Percentiles rank a stretch among this genome's conserved stretches.
phyloP scores from a whole-genome alignment of 2,329 filamentous ascomycete species.

The Fusarium musae region DNA sequence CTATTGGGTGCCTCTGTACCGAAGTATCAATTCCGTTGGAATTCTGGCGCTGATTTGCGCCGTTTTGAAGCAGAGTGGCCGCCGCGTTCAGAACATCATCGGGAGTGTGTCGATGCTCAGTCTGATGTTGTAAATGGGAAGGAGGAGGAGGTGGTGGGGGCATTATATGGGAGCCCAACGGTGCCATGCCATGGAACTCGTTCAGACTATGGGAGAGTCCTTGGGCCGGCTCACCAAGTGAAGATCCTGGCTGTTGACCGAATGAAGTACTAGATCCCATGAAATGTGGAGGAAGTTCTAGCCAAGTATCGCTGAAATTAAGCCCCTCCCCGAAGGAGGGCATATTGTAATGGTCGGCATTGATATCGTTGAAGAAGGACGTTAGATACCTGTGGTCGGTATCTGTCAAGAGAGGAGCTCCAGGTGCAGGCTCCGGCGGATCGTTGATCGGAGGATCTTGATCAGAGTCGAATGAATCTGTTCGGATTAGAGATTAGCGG shows the following conservation, averaged over 20 bases:
- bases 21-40: slow-evolving; percentile 43
- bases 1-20: slow-evolving; percentile 43
- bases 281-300: slow-evolving; percentile 71
- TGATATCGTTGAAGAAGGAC: slow-evolving; percentile 66
- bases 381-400: slow-evolving; percentile 68
- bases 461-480: slow-evolving; percentile 59
- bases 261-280: slow-evolving; percentile 74
- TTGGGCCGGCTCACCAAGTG: slow-evolving; percentile 39
- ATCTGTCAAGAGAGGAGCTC: slow-evolving; percentile 73
- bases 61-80: slow-evolving; percentile 62
- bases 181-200: slow-evolving; percentile 33
- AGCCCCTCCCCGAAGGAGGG: slow-evolving; percentile 62
- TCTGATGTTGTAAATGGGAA: slow-evolving; percentile 42
- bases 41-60: slow-evolving; percentile 41
- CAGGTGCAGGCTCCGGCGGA: slow-evolving; percentile 71
- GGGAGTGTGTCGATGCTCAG: slow-evolving; percentile 50
- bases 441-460: slow-evolving; percentile 61
- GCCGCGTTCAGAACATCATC: slow-evolving; percentile 68
- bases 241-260: slow-evolving; percentile 60
- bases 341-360: slow-evolving; percentile 60
- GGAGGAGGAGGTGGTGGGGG: slow-evolving; percentile 47
- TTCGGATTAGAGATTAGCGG: slow-evolving; percentile 45
- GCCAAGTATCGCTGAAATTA: slow-evolving; percentile 63
- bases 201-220: slow-evolving; percentile 34
- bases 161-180: slow-evolving; percentile 49